Evolutionary conservation across 2,329 filamentous ascomycete species (phyloP), one percentile per base, ranked within the genome.

Genomic region (Fusarium sulawesiense): DNA sequence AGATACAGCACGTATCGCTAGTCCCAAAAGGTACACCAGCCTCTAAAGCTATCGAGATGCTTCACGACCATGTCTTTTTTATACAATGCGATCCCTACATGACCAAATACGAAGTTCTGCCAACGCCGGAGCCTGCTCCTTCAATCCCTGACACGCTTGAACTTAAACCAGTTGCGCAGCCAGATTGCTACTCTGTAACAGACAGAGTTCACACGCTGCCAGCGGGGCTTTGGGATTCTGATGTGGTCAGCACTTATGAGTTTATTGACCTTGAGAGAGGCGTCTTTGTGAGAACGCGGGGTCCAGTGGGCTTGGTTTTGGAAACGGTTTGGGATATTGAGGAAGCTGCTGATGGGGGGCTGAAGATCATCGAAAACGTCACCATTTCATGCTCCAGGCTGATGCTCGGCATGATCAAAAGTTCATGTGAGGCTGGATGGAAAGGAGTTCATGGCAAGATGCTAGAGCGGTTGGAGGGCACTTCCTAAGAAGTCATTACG

Each of bases 181-280:
- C 78, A n/a, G 74, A 76, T 49, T 78, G 80, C 66, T 88, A 84
- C 77, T 78, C 80, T 32, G 84, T 88, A 25, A 85, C 81, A 9
- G 84, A 86, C 66, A 78, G 81, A 40, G 80, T 87, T 10, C 85
- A 87, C 70, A 80, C 85, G 40, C 78, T 88, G 25, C 86, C 86
- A 6, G 85, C 85, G 16, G 85, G 86, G 4, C 79, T 88, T 29
- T 88, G 85, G 85, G 85, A 86, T 72, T 84, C 81, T 54, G 83
- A 84, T 49, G 83, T 88, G 9, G 80, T 84, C 55, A 87, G 85
- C 78, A 83, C 76, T 8, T 86, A 86, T 73, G 86, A 88, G 76
- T 85, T 88, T 64, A 83, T 84, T 20, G 77, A 86, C 65, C 77
- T 84, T 20, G 78, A 78, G n/a, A 79, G 76, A 29, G 87, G 87